Conservation (phyloP, 352 stramenopile species). For the Globisporangium barbulae region DNA sequence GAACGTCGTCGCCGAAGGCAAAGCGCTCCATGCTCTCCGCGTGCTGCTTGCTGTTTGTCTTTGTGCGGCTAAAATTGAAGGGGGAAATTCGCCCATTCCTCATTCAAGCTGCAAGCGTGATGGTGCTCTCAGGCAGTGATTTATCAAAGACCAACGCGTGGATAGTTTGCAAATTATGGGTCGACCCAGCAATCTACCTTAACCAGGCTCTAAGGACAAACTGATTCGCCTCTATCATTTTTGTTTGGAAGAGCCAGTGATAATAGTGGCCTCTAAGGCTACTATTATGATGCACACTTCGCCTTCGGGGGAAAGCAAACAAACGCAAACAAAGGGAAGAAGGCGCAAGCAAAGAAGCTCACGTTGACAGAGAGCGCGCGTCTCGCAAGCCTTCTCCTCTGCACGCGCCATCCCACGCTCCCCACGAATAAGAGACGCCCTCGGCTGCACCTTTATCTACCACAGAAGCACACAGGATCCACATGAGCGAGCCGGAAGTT, state of each 20-base stretch:
- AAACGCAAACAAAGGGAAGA: too few species aligned
- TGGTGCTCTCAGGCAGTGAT: not conserved
- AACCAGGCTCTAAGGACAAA: not conserved
- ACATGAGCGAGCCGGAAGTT: slow-evolving; percentile 2
- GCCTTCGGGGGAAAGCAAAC: too few species aligned
- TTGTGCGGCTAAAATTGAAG: not conserved
- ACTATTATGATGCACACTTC: too few species aligned
- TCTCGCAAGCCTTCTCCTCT: too few species aligned
- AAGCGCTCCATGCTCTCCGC: not conserved
- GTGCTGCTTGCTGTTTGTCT: not conserved
- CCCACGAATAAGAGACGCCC: not conserved
- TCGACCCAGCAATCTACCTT: not conserved
- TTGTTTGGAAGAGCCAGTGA: too few species aligned
- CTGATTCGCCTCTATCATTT: too few species aligned
- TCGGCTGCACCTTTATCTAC: not conserved
- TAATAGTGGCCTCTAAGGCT: too few species aligned
- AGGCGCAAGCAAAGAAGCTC: too few species aligned
- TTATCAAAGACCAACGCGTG: not conserved
- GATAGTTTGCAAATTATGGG: not conserved
- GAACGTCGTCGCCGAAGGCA: not conserved
- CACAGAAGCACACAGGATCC: not conserved
- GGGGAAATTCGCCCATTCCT: not conserved
- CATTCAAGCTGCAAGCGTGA: not conserved
- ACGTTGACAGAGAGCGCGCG: too few species aligned
- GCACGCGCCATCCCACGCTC: not conserved